Base-by-base conservation (phyloP, 495 filamentous ascomycete genomes). In the Lophium mytilinum region DNA sequence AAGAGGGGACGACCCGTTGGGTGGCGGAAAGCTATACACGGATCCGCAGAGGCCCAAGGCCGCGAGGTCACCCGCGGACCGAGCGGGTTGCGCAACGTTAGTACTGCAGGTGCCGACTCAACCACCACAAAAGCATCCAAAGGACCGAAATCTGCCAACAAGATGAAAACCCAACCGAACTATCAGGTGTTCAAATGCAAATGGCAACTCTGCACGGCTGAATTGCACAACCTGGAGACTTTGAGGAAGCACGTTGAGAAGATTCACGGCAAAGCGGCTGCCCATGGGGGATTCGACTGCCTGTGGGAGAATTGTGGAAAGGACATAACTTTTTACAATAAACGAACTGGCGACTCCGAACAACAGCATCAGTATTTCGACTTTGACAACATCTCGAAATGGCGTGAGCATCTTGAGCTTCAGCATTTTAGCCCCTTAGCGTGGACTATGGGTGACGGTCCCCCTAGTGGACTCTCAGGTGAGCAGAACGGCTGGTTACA, bases 141-240 rank as follows among this genome's bases (percentile, higher is more conserved):
- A 30, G 24, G 24, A 3, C 3, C 24, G 3, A 30, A 30, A 30
- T 3, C 24, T 3, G 2, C 24, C 24, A 18, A 18, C 11, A 50
- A 56, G 51, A 37, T 21, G 11, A 11, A 33, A 48, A 15, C 41
- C 9, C 53, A 66, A 45, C 61, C 61, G 3, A 46, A 56, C 37
- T 79, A 77, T 57, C 67, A 68, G 39, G 69, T 81, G 11, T 85
- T 74, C 68, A 69, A 74, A 37, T 91, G 87, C 66, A 61, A 71
- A 36, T 90, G 87, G 87, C 65, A 76, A 37, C 67, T 71, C 8
- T 94, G 89, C 63, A 74, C 75, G 5, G 81, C 83, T 0, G 78
- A 89, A 65, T 73, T 93, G 3, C 88, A 92, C 60, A 91, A 90
- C 64, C 66, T 89, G 35, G 78, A 83, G 1, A 83, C 83, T 0